Evolutionary conservation across 768 basidiomycete species (phyloP).

Genomic region (Calocera cornea): DNA sequence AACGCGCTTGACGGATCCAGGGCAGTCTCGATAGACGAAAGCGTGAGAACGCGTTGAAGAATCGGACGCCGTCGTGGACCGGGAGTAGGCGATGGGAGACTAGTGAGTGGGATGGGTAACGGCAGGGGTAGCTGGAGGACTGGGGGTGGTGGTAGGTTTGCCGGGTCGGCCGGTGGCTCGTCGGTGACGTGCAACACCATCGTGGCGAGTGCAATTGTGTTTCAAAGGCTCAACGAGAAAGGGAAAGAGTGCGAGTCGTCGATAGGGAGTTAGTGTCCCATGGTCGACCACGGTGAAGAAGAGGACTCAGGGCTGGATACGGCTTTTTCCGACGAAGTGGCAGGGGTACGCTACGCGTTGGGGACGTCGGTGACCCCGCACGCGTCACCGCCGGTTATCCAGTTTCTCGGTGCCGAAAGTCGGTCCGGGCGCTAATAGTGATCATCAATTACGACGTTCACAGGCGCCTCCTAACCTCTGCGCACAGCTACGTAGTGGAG

Average conservation of each 20-base stretch:
- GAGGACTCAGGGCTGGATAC: not conserved
- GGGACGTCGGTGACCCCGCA: not conserved
- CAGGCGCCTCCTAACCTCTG: no score
- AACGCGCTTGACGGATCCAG: not conserved
- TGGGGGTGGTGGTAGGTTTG: not conserved
- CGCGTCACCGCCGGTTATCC: not conserved
- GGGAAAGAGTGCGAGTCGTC: not conserved
- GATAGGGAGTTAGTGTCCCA: not conserved
- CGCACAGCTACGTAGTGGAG: no score
- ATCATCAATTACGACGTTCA: no score
- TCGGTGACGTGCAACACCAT: slow-evolving; percentile 1
- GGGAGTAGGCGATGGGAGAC: not conserved
- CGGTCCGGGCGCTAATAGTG: not conserved
- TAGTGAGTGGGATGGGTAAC: not conserved
- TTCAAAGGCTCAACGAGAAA: not conserved
- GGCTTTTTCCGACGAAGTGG: not conserved
- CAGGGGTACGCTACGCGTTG: not conserved
- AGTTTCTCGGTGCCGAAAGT: not conserved
- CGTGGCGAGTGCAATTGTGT: not conserved
- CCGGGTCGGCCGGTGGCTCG: not conserved
- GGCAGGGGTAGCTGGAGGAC: not conserved
- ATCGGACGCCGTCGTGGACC: not conserved
- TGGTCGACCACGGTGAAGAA: not conserved
- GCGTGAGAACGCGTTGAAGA: not conserved
- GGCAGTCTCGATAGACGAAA: not conserved